phyloP scores from a whole-genome alignment of 257 asterid species.

The Primulina eburnea region DNA sequence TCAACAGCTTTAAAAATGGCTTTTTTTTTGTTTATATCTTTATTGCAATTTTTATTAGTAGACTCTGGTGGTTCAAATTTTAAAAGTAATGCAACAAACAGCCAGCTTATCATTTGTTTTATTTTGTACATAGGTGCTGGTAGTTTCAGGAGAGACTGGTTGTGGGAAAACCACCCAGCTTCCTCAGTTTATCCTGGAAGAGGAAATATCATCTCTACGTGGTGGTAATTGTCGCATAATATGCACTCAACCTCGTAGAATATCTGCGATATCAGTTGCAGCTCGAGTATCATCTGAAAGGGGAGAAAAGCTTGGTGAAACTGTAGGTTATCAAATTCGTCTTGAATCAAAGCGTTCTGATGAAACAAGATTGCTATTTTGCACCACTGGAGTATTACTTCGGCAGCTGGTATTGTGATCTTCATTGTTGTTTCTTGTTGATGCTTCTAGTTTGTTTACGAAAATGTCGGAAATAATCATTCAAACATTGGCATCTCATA shows the following conservation, averaged over 20 bases:
- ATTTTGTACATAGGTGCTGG: constrained; percentile 58
- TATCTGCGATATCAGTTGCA: constrained; percentile 97
- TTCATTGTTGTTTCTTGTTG: constrained; percentile 16
- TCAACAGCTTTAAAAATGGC: background rate
- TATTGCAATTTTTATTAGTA: background rate
- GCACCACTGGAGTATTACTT: constrained; percentile 96
- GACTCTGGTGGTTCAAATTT: background rate
- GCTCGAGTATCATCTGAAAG: constrained; percentile 86
- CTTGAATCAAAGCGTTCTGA: constrained; percentile 80
- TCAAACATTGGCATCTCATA: constrained; percentile 1
- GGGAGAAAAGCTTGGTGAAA: constrained; percentile 90
- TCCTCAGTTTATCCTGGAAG: constrained; percentile 94
- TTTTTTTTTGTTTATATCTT: background rate
- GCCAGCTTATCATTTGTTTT: constrained; percentile 20
- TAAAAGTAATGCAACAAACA: constrained; percentile 13
- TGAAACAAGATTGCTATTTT: constrained; percentile 81
- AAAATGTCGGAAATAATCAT: constrained; percentile 12
- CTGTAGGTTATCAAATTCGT: constrained; percentile 93
- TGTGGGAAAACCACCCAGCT: constrained; percentile 99
- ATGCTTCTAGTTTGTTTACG: constrained; percentile 16
- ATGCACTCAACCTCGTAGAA: constrained; percentile 97
- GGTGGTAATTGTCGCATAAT: constrained; percentile 86
- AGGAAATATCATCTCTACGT: constrained; percentile 69
- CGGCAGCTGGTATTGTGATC: constrained; percentile 67
- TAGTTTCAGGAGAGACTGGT: constrained; percentile 99